Conservation (phyloP, 2,329 filamentous ascomycete species). For the Fusarium setosum region DNA sequence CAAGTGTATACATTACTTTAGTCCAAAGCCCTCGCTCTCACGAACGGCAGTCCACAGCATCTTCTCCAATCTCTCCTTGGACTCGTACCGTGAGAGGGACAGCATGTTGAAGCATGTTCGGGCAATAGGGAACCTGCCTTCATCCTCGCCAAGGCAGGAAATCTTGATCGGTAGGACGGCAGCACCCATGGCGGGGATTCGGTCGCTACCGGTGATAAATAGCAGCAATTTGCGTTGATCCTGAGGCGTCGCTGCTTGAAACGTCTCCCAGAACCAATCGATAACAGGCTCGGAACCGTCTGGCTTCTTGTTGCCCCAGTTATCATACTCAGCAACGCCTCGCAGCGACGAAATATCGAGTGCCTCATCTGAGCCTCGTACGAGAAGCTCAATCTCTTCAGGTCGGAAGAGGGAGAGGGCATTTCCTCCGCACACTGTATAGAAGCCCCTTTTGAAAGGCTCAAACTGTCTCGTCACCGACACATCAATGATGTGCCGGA, state of each 20-base stretch:
- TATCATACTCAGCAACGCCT: slow-evolving; percentile 84
- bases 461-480: slow-evolving; percentile 87
- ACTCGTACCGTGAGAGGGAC: slow-evolving; percentile 78
- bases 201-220: slow-evolving; percentile 91
- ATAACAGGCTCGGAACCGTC: slow-evolving; percentile 74
- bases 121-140: slow-evolving; percentile 81
- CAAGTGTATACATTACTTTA: slow-evolving; percentile 68
- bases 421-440: slow-evolving; percentile 89
- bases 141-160: slow-evolving; percentile 79
- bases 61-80: slow-evolving; percentile 73
- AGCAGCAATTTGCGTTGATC: slow-evolving; percentile 83
- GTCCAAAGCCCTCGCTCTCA: slow-evolving; percentile 91
- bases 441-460: slow-evolving; percentile 94
- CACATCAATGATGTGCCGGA: slow-evolving; percentile 82
- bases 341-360: slow-evolving; percentile 82
- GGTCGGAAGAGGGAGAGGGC: slow-evolving; percentile 88
- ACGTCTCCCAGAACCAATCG: slow-evolving; percentile 90
- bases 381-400: slow-evolving; percentile 90
- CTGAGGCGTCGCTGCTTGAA: slow-evolving; percentile 70
- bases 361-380: slow-evolving; percentile 85
- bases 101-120: slow-evolving; percentile 93
- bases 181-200: slow-evolving; percentile 89
- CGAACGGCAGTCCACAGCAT: slow-evolving; percentile 88
- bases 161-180: slow-evolving; percentile 83
- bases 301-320: slow-evolving; percentile 73